Conservation (phyloP, 2,329 filamentous ascomycete species). For the Alternaria sp. region DNA sequence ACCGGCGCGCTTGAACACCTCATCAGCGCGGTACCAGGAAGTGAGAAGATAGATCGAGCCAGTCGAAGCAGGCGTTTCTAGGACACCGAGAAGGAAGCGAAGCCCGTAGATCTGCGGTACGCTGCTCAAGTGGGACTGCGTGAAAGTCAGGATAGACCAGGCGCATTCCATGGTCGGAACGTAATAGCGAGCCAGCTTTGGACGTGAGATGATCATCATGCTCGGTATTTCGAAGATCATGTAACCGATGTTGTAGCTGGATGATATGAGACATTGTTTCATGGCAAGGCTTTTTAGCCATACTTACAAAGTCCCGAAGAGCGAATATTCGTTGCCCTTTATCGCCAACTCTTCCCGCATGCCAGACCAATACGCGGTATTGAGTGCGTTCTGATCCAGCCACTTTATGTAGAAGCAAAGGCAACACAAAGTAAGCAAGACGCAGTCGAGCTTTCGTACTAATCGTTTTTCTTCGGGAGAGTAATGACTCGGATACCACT, state of each 20-base stretch:
- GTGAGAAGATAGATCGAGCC: constrained; percentile 42
- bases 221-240: constrained; percentile 46
- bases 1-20: constrained; percentile 62
- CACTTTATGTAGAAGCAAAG: constrained; percentile 36
- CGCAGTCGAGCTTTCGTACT: constrained; percentile 29
- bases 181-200: constrained; percentile 42
- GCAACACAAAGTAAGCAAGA: constrained; percentile 31
- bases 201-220: constrained; percentile 46
- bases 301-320: constrained; percentile 52
- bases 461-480: constrained; percentile 31
- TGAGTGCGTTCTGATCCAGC: constrained; percentile 33
- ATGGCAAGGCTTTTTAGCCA: neutral
- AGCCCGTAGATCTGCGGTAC: constrained; percentile 46
- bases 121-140: constrained; percentile 41
- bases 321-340: constrained; percentile 65
- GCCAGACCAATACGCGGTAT: constrained; percentile 31
- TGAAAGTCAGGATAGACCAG: constrained; percentile 49
- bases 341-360: constrained; percentile 34
- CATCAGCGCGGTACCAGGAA: constrained; percentile 52
- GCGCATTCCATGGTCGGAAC: constrained; percentile 46
- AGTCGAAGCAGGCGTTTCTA: constrained; percentile 39
- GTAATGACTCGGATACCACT: constrained; percentile 35
- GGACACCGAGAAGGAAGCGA: constrained; percentile 43
- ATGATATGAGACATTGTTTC: neutral
- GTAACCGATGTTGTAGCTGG: constrained; percentile 41